Evolutionary conservation across 2,329 filamentous ascomycete genomes (phyloP).

Genomic region (Helotiales sp.): DNA sequence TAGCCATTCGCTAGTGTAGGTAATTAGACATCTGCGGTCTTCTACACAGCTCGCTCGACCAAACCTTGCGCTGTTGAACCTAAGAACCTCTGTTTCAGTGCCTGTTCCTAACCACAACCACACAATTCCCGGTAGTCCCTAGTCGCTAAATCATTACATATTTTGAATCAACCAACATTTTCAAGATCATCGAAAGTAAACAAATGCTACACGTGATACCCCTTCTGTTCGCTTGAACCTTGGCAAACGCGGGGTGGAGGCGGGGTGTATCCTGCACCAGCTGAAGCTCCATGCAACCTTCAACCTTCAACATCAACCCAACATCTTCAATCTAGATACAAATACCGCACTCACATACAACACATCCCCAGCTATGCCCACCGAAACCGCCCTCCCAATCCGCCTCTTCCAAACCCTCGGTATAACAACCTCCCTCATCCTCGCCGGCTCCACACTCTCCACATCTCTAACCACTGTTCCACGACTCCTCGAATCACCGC

Average conservation of each 20-base stretch:
- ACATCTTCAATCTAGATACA: not conserved
- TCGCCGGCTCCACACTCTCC: conserved; percentile 47
- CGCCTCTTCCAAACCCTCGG: conserved; percentile 55
- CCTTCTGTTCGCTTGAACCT: not conserved
- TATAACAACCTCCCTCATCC: conserved; percentile 55
- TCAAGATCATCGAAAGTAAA: not conserved
- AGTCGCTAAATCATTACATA: no score
- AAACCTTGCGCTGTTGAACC: no score
- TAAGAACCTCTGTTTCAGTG: no score
- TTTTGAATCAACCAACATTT: not conserved
- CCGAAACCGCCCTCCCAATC: conserved; percentile 39
- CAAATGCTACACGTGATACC: conserved; percentile 10
- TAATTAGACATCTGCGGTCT: no score
- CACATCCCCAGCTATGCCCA: conserved; percentile 3
- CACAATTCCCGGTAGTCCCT: no score
- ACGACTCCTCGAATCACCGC: conserved; percentile 59
- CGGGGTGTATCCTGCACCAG: not conserved
- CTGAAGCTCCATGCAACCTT: not conserved
- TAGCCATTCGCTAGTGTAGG: no score
- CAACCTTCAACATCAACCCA: not conserved
- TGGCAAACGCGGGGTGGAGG: not conserved
- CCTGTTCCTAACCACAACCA: no score
- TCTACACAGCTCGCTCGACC: no score
- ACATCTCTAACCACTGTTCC: conserved; percentile 55
- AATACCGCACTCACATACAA: not conserved